These are phyloP conservation scores for Solanum pennellii DNA, from an alignment of 257 asterid species.

Conservation along the genomic window DNA sequence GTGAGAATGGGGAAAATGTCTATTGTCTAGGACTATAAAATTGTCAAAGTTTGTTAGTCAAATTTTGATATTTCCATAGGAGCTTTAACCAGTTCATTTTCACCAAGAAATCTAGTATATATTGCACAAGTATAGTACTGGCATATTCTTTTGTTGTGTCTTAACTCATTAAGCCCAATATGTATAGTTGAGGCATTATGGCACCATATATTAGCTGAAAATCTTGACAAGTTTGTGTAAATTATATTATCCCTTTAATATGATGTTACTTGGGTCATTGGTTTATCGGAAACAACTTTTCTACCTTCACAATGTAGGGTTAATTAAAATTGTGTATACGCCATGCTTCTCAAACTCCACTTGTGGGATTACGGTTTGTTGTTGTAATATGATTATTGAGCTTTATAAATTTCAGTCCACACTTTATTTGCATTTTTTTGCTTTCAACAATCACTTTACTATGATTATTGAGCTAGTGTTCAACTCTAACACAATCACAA, in stretches of 20 bases:
- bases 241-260: background rate
- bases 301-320: background rate
- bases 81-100: background rate
- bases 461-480: background rate
- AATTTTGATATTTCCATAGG: background rate
- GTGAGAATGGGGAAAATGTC: constrained; percentile 68
- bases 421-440: background rate
- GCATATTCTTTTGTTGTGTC: background rate
- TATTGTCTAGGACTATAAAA: background rate
- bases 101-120: background rate
- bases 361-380: background rate
- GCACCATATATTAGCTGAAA: background rate
- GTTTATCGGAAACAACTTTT: background rate
- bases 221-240: background rate
- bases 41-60: background rate
- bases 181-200: background rate
- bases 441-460: background rate
- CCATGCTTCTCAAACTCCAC: rapidly evolving
- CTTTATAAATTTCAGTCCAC: background rate
- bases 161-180: background rate
- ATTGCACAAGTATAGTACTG: background rate
- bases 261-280: background rate
- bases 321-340: background rate
- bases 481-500: background rate
- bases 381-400: background rate